phyloP scores from a whole-genome alignment of 495 filamentous ascomycete species.

The Podospora sp. region DNA sequence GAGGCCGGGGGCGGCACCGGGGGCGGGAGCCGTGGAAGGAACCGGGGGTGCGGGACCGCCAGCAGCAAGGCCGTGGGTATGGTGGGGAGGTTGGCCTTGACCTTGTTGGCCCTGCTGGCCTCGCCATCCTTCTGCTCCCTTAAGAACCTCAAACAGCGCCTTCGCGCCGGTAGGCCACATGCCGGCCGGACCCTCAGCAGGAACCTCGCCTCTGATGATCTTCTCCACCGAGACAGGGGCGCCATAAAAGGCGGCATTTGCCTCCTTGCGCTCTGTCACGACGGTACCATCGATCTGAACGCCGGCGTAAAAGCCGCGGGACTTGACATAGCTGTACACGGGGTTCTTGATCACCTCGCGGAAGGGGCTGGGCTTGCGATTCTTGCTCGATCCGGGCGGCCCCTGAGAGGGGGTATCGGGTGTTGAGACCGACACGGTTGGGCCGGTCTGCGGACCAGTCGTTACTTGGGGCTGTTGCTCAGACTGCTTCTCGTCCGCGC shows the following conservation, averaged over 20 bases:
- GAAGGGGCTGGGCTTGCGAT: conserved; percentile 32
- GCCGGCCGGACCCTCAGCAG: conserved; percentile 26
- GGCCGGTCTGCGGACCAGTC: background rate
- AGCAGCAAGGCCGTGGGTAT: background rate
- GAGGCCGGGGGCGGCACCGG: background rate
- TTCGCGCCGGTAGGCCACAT: conserved; percentile 30
- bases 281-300: conserved; percentile 78
- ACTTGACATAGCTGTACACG: conserved; percentile 82
- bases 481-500: background rate
- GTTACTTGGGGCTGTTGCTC: conserved; percentile 4
- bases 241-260: conserved; percentile 78
- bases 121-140: conserved; percentile 33
- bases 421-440: background rate
- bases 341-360: conserved; percentile 49
- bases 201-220: conserved; percentile 69
- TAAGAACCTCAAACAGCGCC: conserved; percentile 31
- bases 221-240: conserved; percentile 62
- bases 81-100: background rate
- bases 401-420: background rate
- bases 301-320: conserved; percentile 75
- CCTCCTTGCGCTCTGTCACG: conserved; percentile 75
- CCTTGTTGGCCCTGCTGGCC: conserved; percentile 18
- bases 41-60: background rate
- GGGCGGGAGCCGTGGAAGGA: background rate
- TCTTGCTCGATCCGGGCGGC: background rate